Evolutionary conservation across 139 green algal genomes (phyloP), one percentile per base, ranked within the genome.

Genomic region (Edaphochlamys debaryana): DNA sequence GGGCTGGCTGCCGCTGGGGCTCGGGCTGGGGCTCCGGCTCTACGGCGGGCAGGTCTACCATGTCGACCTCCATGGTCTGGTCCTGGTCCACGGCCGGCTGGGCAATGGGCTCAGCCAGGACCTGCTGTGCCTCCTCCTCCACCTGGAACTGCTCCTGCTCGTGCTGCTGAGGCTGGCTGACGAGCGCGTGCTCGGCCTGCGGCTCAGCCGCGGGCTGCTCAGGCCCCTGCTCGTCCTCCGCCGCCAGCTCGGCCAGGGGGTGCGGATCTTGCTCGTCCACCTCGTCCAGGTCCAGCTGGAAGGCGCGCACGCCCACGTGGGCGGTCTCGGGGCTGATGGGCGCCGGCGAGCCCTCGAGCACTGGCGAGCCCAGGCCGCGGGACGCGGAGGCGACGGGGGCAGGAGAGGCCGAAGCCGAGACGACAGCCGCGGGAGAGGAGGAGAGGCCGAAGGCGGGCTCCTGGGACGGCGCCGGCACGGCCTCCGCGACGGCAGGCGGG

Each of bases 311-410:
- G 20, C 73, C 73, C 29, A 69, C 7, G 3, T 29, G 29, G 29
- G 73, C 73, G 25, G 52, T 80, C 17, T 80, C 73, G 25, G 73
- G 73, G 58, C 73, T 80, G 73, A 80, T 58, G 13, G 56, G 29
- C 73, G 73, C 58, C 19, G 73, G 54, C 17, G 13, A n/a, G 40
- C 73, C 73, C n/a, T n/a, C n/a, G n/a, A n/a, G n/a, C n/a, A n/a
- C n/a, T 25, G 73, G 73, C 9, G 58, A 58, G 73, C 48, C 36
- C 6, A 23, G 25, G 52, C 54, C 69, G 38, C 20, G 69, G 6
- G 69, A 19, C 13, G 69, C 69, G 0, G 73, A 80, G 0, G 36
- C n/a, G n/a, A n/a, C n/a, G n/a, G n/a, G n/a, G n/a, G n/a, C 48
- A 6, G 73, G 54, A 4, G 34, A 23, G 64, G 17, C 20, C 1